Evolutionary conservation across 202 grass and related monocot genomes (phyloP).

Genomic region (Schoenoplectus triqueter): DNA sequence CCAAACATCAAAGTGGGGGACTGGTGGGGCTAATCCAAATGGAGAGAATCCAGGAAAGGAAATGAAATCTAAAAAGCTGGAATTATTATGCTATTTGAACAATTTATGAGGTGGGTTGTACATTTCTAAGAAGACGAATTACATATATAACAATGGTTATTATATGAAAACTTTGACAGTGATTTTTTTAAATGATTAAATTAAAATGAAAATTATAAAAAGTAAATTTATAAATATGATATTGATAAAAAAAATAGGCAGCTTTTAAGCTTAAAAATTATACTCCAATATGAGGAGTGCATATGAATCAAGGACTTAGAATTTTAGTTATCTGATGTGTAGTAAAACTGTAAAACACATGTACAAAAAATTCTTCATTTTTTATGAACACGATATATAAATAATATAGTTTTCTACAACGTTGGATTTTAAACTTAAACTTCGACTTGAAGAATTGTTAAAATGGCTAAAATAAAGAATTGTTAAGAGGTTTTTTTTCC

Average conservation of each 20-base stretch:
- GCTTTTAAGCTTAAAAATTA: no score
- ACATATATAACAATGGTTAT: neutral
- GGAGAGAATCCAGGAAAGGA: constrained; percentile 57
- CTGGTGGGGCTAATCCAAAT: constrained; percentile 40
- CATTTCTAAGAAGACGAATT: neutral
- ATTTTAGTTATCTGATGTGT: neutral
- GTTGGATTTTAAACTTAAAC: no score
- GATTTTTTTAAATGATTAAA: neutral
- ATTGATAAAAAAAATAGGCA: no score
- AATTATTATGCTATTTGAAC: neutral
- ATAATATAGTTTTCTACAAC: no score
- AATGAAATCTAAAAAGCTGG: neutral
- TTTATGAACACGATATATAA: neutral
- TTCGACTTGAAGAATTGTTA: no score
- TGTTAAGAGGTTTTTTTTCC: no score
- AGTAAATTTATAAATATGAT: no score
- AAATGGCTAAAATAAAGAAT: no score
- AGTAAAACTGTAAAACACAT: neutral
- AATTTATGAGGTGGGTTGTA: neutral
- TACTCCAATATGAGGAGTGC: no score
- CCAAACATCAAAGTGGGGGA: constrained; percentile 42
- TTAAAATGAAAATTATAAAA: no score
- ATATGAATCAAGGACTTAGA: neutral
- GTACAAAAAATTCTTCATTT: neutral
- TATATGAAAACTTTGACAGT: neutral